Evolutionary conservation across 345 rosid species (phyloP).

Genomic region (Pseudoturritis turrita): DNA sequence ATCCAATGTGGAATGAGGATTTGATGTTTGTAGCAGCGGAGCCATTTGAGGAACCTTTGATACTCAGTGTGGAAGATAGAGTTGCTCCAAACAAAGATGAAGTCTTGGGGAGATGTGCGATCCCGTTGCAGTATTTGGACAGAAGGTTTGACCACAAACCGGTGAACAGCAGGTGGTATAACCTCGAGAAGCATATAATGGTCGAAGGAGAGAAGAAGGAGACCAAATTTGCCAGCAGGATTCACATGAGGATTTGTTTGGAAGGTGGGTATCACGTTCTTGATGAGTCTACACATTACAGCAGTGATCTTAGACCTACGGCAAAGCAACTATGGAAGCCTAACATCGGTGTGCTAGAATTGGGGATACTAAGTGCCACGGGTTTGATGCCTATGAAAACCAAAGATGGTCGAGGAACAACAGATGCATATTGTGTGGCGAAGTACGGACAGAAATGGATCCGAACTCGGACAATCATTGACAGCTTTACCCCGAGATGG

Average conservation of each 20-base stretch:
- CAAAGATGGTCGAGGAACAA: conserved; percentile 81
- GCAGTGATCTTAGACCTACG: conserved; percentile 92
- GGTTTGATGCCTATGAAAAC: conserved; percentile 88
- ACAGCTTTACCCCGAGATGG: conserved; percentile 90
- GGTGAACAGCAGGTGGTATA: conserved; percentile 66
- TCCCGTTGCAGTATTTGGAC: conserved; percentile 53
- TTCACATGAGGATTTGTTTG: conserved; percentile 82
- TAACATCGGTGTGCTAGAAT: conserved; percentile 74
- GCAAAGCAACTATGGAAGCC: conserved; percentile 87
- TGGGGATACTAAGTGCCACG: conserved; percentile 73
- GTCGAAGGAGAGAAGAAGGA: conserved; percentile 83
- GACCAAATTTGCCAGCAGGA: conserved; percentile 69
- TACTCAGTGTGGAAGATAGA: conserved; percentile 75
- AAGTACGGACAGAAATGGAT: conserved; percentile 93
- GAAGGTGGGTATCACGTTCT: conserved; percentile 96
- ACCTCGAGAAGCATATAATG: conserved; percentile 64
- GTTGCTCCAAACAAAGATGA: conserved; percentile 86
- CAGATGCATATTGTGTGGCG: conserved; percentile 95
- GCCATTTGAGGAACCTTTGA: conserved; percentile 79
- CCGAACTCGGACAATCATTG: conserved; percentile 82
- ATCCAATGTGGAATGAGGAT: conserved; percentile 96
- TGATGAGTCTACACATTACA: conserved; percentile 88
- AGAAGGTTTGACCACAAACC: conserved; percentile 70
- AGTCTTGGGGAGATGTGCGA: conserved; percentile 55
- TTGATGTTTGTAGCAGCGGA: conserved; percentile 94